A percentile compares a stretch with the other conserved stretches of the same genome.
Conservation (phyloP, 371 early-diverging fungal genomes). For the Dinochytrium kinnereticum region DNA sequence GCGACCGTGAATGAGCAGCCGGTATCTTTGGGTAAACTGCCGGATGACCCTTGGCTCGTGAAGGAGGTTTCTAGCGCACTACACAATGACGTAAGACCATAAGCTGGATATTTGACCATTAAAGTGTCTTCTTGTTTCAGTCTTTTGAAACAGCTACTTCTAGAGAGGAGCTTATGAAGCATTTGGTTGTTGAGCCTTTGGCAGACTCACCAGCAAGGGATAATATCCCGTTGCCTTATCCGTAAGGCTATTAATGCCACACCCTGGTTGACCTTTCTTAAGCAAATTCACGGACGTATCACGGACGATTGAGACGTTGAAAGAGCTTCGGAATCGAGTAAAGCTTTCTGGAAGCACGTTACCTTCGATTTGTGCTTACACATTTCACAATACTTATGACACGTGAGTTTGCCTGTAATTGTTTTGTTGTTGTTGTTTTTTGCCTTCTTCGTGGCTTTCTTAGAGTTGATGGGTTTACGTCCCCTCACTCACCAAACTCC, state of each 20-base stretch:
- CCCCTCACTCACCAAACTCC: too few species aligned
- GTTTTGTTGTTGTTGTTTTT: not conserved
- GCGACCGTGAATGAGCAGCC: conserved; percentile 82
- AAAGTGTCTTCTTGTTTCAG: not conserved
- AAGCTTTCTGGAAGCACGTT: conserved; percentile 74
- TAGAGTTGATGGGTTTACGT: too few species aligned
- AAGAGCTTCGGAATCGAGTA: conserved; percentile 85
- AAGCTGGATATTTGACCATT: not conserved
- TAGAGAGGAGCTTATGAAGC: conserved; percentile 35
- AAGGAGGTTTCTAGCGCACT: conserved; percentile 59
- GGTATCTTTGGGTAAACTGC: conserved; percentile 65
- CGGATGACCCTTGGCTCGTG: conserved; percentile 59
- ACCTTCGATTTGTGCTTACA: conserved; percentile 97
- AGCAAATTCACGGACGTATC: conserved; percentile 66
- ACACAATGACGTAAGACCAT: conserved; percentile 45
- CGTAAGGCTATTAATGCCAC: conserved; percentile 53
- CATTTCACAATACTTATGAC: conserved; percentile 95
- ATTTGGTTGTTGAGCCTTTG: conserved; percentile 52
- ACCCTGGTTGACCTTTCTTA: not conserved
- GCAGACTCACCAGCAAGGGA: conserved; percentile 60
- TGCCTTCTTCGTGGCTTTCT: too few species aligned
- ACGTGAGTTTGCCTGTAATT: conserved; percentile 47
- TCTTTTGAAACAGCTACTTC: conserved; percentile 25
- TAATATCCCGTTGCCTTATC: conserved; percentile 72
- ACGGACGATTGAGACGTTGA: conserved; percentile 75